phyloP scores from a whole-genome alignment of 164 flowering plant genomes.

The Kalanchoe fedtschenkoi region DNA sequence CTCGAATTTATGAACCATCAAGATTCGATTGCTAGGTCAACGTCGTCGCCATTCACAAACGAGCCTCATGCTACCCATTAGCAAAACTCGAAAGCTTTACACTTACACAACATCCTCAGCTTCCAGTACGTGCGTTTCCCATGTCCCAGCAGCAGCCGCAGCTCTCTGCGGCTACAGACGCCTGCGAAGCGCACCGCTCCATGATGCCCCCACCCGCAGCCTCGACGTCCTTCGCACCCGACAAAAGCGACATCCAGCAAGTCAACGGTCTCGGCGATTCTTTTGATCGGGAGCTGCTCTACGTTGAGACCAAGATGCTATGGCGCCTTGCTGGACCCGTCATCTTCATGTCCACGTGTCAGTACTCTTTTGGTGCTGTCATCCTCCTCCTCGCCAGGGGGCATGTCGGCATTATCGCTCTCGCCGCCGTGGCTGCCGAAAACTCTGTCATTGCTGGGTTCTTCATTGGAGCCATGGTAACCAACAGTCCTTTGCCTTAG shows the following conservation, averaged over 20 bases:
- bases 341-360: constrained; percentile 27
- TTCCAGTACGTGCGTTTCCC: no score
- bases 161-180: neutral
- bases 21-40: no score
- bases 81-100: no score
- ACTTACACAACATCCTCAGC: no score
- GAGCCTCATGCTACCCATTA: no score
- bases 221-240: constrained; percentile 17
- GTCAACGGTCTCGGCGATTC: constrained; percentile 17
- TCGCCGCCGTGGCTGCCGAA: constrained; percentile 68
- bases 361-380: constrained; percentile 34
- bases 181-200: neutral
- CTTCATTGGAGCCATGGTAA: constrained; percentile 56
- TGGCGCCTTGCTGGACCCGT: constrained; percentile 49
- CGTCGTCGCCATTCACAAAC: no score
- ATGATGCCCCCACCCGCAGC: no score
- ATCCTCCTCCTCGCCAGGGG: constrained; percentile 66
- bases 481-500: no score
- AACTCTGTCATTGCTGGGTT: constrained; percentile 69
- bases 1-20: no score
- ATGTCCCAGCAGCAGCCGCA: neutral
- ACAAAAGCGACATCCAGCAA: constrained; percentile 22
- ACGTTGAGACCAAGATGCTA: constrained; percentile 41
- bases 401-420: constrained; percentile 47
- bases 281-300: constrained; percentile 28